phyloP scores from a whole-genome alignment of 1,139 yeast species.

The Saccharomyces uvarum region DNA sequence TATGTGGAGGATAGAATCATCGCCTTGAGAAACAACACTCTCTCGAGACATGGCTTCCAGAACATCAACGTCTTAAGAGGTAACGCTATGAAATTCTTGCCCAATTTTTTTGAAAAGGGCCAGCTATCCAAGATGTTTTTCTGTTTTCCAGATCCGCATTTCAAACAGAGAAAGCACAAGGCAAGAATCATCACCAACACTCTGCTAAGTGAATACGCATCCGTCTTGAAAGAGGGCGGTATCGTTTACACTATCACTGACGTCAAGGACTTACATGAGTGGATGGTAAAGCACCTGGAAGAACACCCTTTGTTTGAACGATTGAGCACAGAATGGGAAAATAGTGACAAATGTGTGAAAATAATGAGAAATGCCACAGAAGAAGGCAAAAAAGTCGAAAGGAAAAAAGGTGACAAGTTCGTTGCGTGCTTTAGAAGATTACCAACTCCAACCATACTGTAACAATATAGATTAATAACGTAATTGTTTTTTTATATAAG shows the following conservation, averaged over 20 bases:
- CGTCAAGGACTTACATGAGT: slow-evolving; percentile 82
- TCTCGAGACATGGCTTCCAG: slow-evolving; percentile 43
- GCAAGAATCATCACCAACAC: slow-evolving; percentile 92
- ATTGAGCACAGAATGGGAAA: slow-evolving; percentile 71
- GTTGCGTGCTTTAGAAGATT: slow-evolving; percentile 81
- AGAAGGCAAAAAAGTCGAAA: slow-evolving; percentile 91
- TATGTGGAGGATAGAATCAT: slow-evolving; percentile 92
- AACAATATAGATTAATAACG: not conserved
- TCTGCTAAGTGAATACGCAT: slow-evolving; percentile 84
- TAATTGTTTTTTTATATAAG: not conserved
- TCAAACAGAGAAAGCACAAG: slow-evolving; percentile 93
- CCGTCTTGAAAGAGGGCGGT: slow-evolving; percentile 79
- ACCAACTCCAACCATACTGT: slow-evolving; percentile 43
- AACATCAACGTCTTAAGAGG: slow-evolving; percentile 88
- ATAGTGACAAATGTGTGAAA: slow-evolving; percentile 67
- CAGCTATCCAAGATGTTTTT: slow-evolving; percentile 87
- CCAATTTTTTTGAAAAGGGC: slow-evolving; percentile 78
- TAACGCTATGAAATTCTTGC: slow-evolving; percentile 94
- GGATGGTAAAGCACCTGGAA: slow-evolving; percentile 93
- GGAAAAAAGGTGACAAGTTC: slow-evolving; percentile 81
- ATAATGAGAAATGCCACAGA: slow-evolving; percentile 90
- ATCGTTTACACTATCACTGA: slow-evolving; percentile 90
- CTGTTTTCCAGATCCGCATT: slow-evolving; percentile 99
- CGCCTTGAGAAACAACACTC: slow-evolving; percentile 54
- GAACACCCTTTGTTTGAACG: slow-evolving; percentile 88